Percentiles rank a stretch among this genome's conserved stretches.
Conservation (phyloP, 371 early-diverging fungal species). For the Chytridium lagenaria region DNA sequence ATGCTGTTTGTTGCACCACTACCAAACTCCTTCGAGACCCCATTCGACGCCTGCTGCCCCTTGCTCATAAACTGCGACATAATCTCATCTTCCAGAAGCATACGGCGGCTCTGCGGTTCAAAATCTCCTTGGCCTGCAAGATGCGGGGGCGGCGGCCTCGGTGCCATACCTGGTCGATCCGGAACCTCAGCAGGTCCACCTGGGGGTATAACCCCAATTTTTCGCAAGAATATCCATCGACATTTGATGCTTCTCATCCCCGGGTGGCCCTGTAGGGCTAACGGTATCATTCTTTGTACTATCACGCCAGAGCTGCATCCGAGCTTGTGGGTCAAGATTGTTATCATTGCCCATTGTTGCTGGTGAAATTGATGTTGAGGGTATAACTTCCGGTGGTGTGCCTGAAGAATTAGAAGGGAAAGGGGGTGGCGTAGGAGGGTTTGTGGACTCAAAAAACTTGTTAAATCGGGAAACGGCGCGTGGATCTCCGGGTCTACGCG, state of each 20-base stretch:
- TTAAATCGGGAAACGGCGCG: neutral
- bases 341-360: no score
- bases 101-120: neutral
- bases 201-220: no score
- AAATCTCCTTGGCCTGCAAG: neutral
- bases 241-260: neutral
- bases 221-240: neutral
- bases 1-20: neutral
- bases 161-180: neutral
- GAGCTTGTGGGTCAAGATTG: no score
- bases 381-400: neutral
- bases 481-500: neutral
- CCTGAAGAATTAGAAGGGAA: neutral
- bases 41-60: neutral
- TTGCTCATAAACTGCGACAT: slow-evolving; percentile 7
- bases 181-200: neutral
- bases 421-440: neutral
- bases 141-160: neutral
- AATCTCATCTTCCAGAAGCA: slow-evolving; percentile 15
- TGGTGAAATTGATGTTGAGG: neutral
- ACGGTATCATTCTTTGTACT: neutral
- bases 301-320: neutral
- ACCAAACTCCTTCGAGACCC: neutral
- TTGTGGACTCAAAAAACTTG: slow-evolving; percentile 3
- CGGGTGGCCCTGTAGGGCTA: neutral